Conservation (phyloP, 2,329 filamentous ascomycete genomes). For the Aureobasidium vineae region DNA sequence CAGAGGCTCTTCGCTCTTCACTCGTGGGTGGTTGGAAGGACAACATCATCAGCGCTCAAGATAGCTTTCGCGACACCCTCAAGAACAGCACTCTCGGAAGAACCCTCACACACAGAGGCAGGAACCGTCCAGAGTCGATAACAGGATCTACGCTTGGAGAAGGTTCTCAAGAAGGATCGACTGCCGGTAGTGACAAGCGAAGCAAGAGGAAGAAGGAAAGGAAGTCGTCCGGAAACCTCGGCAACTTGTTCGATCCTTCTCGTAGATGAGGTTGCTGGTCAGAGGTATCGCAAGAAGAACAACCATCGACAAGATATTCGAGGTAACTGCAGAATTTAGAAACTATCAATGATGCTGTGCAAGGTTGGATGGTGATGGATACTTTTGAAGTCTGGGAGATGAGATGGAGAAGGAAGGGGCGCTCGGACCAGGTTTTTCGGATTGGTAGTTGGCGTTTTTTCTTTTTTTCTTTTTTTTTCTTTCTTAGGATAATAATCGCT, state of each 20-base stretch:
- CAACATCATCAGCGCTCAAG: not conserved
- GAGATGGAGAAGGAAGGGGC: not conserved
- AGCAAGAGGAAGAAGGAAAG: not conserved
- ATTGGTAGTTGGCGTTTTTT: not conserved
- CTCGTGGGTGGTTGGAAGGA: not conserved
- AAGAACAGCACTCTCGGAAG: not conserved
- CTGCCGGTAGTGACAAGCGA: not conserved
- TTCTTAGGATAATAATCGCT: not conserved
- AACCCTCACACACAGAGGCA: not conserved
- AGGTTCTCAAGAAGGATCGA: not conserved
- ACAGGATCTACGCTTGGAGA: not conserved
- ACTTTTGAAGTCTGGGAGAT: not conserved
- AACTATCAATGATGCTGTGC: not conserved
- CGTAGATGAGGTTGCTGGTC: not conserved
- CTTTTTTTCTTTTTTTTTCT: not conserved
- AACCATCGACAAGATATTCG: too few relatives aligned
- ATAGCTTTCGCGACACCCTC: not conserved
- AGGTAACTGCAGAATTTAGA: not conserved
- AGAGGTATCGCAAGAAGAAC: not conserved
- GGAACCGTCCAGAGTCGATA: not conserved
- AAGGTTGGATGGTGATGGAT: not conserved
- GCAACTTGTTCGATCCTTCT: not conserved
- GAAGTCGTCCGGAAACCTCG: not conserved
- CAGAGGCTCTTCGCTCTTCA: not conserved
- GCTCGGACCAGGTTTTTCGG: not conserved